Base-by-base conservation (phyloP, 345 rosid genomes). In the Clarkia xantiana region DNA sequence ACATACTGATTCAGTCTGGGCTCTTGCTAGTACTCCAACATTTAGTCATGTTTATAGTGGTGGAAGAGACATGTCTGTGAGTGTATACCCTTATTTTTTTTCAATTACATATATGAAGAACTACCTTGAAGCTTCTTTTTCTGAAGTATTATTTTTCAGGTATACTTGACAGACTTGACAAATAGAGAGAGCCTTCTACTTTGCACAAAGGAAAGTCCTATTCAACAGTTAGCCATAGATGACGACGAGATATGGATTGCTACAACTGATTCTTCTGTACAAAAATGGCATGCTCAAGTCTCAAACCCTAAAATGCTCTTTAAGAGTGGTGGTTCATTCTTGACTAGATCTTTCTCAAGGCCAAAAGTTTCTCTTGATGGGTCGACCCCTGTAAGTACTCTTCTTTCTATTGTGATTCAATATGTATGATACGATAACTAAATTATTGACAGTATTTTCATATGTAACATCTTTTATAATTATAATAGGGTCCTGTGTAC, bases 1-100 rank as follows among this genome's bases (percentile, higher is more conserved):
- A 62, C 99, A 93, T 65, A 93, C 99, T 34, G 96, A 93, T 76
- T 93, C 99, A 67, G 99, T 93, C 49, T 93, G 99, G 99, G 94
- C 99, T 17, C 96, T 93, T 75, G 96, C 99, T 49, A 84, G 99
- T 79, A 75, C 86, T 52, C 78, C 99, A 14, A 63, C 96, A 16
- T 87, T 93, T 69, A 82, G 71, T 74, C 96, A 93, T 60, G 99
- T 87, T 66, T 93, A 93, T 64, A 93, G 99, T 50, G 99, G 99
- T 42, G 99, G 99, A 54, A 82, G 99, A 74, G 99, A 93, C 67
- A 79, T 70, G 70, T 87, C 90, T 70, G 99, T 93, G 60, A 87
- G 99, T 45, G 5, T 25, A 23, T 10, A 44, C 48, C 47, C 23
- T 6, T 16, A 49, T 58, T 48, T 22, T 18, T 4, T 42, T 5